Evolutionary conservation across 164 flowering plant genomes (phyloP), one percentile per base, ranked within the genome.

Genomic region (Kalanchoe fedtschenkoi): DNA sequence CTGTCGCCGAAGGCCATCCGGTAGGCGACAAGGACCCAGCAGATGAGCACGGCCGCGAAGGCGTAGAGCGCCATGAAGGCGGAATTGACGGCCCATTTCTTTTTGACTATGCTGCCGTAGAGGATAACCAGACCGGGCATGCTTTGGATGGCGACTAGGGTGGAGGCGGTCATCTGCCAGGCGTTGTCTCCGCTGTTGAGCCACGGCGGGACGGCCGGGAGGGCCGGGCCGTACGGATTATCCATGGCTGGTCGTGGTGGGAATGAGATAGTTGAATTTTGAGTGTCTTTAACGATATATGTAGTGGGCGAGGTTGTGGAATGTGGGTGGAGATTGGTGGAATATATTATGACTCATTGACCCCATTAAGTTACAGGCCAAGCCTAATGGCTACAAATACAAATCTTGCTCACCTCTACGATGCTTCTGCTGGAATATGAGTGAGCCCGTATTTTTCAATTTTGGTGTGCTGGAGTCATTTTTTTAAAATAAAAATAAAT

Each of bases 61-160:
- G 83, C 83, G 70, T 80, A 80, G 34, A 77, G 83, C 1, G 80
- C 83, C 83, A 79, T 77, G 76, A 77, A 80, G 33, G 79, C 79
- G 0, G 83, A 77, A 67, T 77, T 80, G 0, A 75, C 81, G 0
- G 83, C 80, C 80, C 83, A 79, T 66, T 79, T 80, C 73, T 80
- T 80, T 70, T 80, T 80, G 47, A 80, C 83, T 39, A 80, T 77
- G 71, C 76, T 69, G 47, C 76, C 81, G 59, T 80, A 80, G 58
- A 80, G 78, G 66, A 80, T 75, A 17, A 80, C 79, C 0, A 80
- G 77, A 26, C 81, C 83, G 15, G 81, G 83, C 80, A 80, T 77
- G 67, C 77, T 75, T 66, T 80, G 83, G 21, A 77, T 53, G 34
- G 74, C 74, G 0, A 80, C 83, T 39, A 80, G 77, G 1, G 77